These are phyloP conservation scores for Stygiomarasmius scandens DNA, from an alignment of 1,284 basidiomycete genomes.

Conservation along the genomic window DNA sequence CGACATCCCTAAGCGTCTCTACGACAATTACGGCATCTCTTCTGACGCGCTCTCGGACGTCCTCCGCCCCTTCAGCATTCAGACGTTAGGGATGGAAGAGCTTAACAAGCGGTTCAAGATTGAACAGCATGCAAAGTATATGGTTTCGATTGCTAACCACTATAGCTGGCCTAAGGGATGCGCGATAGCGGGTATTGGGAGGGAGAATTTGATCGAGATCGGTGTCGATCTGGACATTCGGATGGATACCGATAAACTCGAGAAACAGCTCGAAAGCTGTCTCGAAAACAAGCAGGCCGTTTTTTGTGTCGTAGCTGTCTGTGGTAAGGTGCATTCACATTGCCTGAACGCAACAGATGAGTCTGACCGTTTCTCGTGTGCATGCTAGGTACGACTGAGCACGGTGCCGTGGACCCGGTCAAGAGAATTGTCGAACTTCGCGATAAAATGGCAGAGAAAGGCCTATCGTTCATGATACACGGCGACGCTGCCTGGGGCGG, in stretches of 20 bases:
- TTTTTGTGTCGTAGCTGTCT: constrained; percentile 47
- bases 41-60: constrained; percentile 23
- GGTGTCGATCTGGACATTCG: constrained; percentile 41
- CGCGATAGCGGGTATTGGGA: constrained; percentile 46
- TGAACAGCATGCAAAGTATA: constrained; percentile 21
- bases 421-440: constrained; percentile 38
- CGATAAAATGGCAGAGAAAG: constrained; percentile 27
- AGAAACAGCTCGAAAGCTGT: constrained; percentile 32
- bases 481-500: constrained; percentile 50
- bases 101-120: neutral
- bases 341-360: no score
- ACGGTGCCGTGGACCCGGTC: constrained; percentile 48
- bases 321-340: no score
- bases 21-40: constrained; percentile 31
- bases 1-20: constrained; percentile 30
- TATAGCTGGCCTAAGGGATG: constrained; percentile 54
- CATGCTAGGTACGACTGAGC: constrained; percentile 43
- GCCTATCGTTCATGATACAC: constrained; percentile 44
- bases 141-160: constrained; percentile 40
- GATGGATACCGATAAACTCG: constrained; percentile 34
- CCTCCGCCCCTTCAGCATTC: constrained; percentile 35
- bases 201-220: constrained; percentile 38
- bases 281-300: constrained; percentile 34
- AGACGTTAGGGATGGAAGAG: constrained; percentile 36
- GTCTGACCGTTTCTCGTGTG: no score